Base-by-base conservation (phyloP, 2,329 filamentous ascomycete genomes). In the Diatrype stigma region DNA sequence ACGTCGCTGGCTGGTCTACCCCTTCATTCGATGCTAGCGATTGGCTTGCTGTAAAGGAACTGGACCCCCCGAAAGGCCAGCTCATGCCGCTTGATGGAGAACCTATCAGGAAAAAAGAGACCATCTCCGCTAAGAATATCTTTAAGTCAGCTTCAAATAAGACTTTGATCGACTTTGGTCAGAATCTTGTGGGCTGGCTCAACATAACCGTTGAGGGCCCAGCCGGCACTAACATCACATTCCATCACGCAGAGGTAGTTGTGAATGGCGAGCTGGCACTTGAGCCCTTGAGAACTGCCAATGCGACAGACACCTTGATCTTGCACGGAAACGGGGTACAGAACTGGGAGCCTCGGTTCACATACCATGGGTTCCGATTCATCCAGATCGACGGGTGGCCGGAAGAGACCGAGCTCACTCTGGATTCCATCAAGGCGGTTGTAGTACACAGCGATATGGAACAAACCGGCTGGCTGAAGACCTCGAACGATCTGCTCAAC, bases 171-270 rank as follows among this genome's bases (percentile, higher is more conserved):
- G 75, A 78, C 53, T 78, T 78, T 50, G 75, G 76, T 0, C 74
- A 78, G 54, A 78, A 78, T 50, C 57, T 78, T 2, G 75, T 75
- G 1, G 75, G 76, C 2, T 70, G 69, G 58, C 50, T 66, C 2
- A 67, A 57, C 1, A 59, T 63, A 0, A 60, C 75, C 22, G 40
- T 44, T 26, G 2, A 56, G 56, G 37, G 73, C 0, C 58, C 60
- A 2, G 73, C 55, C 4, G 59, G 72, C 1, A 66, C 70, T 2
- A 68, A 63, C 8, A 70, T 83, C 19, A 70, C 65, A 3, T 65
- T 84, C 14, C 63, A 61, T 0, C 80, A 84, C 58, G 75, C 79
- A 1, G 81, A 84, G 60, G 79, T 80, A 11, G 67, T 84, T 3
- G 77, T 83, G 51, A 50, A 65, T 51, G 65, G 71, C 45, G 69